These are phyloP conservation scores for Datura wrightii DNA, from an alignment of 257 asterid genomes.

Conservation along the genomic window DNA sequence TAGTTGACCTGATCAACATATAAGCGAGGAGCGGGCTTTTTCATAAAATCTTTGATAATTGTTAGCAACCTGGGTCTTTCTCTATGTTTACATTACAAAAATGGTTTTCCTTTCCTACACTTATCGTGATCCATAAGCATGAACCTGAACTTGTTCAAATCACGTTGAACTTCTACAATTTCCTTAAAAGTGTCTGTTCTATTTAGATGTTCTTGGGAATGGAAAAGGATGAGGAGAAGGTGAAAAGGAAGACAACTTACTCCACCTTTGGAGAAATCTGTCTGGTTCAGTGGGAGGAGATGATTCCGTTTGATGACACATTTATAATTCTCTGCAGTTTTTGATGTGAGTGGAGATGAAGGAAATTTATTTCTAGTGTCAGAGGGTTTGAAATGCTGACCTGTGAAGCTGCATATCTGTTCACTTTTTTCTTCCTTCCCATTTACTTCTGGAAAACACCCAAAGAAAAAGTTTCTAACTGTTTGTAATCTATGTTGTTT, in stretches of 20 bases:
- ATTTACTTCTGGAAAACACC: background rate
- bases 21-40: background rate
- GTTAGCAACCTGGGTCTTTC: constrained; percentile 22
- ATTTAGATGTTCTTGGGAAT: constrained; percentile 24
- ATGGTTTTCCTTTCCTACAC: background rate
- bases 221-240: background rate
- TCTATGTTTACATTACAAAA: background rate
- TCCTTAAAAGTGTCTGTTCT: background rate
- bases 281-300: constrained; percentile 15
- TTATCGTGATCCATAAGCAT: background rate
- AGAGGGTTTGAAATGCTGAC: constrained; percentile 5
- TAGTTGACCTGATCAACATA: constrained; percentile 19
- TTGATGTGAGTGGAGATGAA: background rate
- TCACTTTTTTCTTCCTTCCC: background rate
- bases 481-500: background rate
- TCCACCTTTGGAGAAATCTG: background rate
- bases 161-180: background rate
- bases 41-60: background rate
- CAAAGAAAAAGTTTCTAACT: background rate
- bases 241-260: constrained; percentile 19
- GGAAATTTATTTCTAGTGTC: background rate
- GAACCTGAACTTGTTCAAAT: constrained; percentile 16
- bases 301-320: constrained; percentile 20
- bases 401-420: background rate
- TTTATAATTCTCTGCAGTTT: background rate